Base-by-base conservation (phyloP, 495 filamentous ascomycete species). In the Daldinia grandis region DNA sequence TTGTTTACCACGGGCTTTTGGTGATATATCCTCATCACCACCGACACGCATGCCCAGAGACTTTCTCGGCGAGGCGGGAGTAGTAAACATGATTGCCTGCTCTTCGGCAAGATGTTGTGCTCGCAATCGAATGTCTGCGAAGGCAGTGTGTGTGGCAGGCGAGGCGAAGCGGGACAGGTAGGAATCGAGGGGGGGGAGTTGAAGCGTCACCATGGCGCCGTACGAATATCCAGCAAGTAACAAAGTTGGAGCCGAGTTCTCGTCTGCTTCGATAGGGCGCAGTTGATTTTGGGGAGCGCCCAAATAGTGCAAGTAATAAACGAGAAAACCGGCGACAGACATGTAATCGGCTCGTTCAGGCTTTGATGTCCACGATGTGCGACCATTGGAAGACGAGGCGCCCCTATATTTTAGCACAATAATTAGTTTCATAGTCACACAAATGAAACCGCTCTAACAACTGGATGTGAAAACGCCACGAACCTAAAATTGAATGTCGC, bases 401-500 rank as follows among this genome's bases (percentile, higher is more conserved):
- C 95, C 95, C 78, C 95, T 97, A 65, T 38, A n/a, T 35, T 60
- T 61, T 56, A 64, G 42, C 55, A 57, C 9, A 59, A 24, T 28
- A 15, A 21, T 72, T 33, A 72, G 60, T 19, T 50, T 42, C 51
- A 62, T 10, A 3, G 6, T 50, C 25, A 24, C 28, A 53, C 17
- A 35, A 49, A 47, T 25, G 27, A n/a, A 58, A 31, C 5, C 14
- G n/a, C 37, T 24, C 10, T 12, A 30, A 19, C 21, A 25, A 5
- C 6, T 17, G 9, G 12, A 15, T 9, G 21, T 30, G n/a, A 6
- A 21, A 30, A 61, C 4, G 6, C 57, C 50, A 65, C 74, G 19
- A 78, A 97, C 94, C 94, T 88, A 71, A 98, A 97, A 75, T 99
- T 98, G 78, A 98, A 98, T 1, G 93, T 97, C 5, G 85, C 91